Evolutionary conservation across 495 filamentous ascomycete species (phyloP).

Genomic region (Podospora bellae-mahoneyi): DNA sequence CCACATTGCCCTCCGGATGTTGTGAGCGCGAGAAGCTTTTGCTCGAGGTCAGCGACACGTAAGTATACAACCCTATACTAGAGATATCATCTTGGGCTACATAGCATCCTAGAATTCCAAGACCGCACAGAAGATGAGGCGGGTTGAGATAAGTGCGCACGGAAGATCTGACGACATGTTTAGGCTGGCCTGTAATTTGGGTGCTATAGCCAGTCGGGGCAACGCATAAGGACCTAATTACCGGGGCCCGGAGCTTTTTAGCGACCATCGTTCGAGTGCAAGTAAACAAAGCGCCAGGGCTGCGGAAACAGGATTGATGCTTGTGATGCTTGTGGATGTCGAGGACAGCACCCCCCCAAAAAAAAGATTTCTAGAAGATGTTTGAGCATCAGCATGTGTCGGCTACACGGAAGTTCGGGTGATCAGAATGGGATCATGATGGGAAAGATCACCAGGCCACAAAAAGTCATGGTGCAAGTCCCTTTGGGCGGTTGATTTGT

Average conservation of each 20-base stretch:
- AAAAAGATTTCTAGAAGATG: background rate
- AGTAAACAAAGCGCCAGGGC: slow-evolving; percentile 19
- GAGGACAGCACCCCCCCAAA: background rate
- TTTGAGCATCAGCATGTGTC: background rate
- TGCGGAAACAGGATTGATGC: slow-evolving; percentile 8
- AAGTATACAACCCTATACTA: background rate
- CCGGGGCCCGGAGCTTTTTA: slow-evolving; percentile 13
- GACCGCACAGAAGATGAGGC: slow-evolving; percentile 9
- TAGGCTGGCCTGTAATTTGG: background rate
- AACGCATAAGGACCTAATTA: slow-evolving; percentile 21
- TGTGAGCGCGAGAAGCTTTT: background rate
- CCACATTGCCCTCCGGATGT: background rate
- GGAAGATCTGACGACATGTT: background rate
- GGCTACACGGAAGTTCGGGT: slow-evolving; percentile 1
- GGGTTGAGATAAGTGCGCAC: slow-evolving; percentile 13
- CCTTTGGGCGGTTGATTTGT: slow-evolving; percentile 15
- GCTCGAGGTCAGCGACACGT: background rate
- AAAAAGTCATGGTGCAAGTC: slow-evolving; percentile 7
- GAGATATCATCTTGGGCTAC: background rate
- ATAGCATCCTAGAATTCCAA: background rate
- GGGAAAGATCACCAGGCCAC: slow-evolving; percentile 14
- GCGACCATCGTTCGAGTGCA: slow-evolving; percentile 3
- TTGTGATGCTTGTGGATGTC: background rate
- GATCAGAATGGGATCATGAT: background rate
- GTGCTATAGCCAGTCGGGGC: slow-evolving; percentile 2